Conservation (phyloP, 1,139 yeast genomes). For the Candida mesenterica region DNA sequence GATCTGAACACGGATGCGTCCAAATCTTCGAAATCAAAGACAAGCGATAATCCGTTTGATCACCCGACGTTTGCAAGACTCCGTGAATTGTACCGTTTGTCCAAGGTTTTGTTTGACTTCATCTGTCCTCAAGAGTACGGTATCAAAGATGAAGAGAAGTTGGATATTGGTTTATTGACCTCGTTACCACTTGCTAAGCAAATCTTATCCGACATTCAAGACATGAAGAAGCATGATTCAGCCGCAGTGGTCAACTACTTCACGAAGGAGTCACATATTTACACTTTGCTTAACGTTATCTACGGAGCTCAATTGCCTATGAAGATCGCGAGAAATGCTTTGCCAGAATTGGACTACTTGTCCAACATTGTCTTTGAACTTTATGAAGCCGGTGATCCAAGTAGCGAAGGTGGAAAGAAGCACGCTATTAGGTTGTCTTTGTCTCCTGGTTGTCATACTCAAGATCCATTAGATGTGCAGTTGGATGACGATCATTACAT, state of each 20-base stretch:
- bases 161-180: slow-evolving; percentile 93
- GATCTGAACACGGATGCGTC: slow-evolving; percentile 13
- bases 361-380: slow-evolving; percentile 94
- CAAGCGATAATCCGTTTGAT: slow-evolving; percentile 65
- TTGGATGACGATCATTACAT: slow-evolving; percentile 95
- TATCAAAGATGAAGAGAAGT: slow-evolving; percentile 89
- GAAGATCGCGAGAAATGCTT: slow-evolving; percentile 88
- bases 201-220: slow-evolving; percentile 75
- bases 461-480: slow-evolving; percentile 95
- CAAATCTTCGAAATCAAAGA: slow-evolving; percentile 20
- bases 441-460: slow-evolving; percentile 98
- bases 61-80: slow-evolving; percentile 75
- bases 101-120: slow-evolving; percentile 93
- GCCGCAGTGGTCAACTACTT: slow-evolving; percentile 89
- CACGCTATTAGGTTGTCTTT: slow-evolving; percentile 85
- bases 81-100: slow-evolving; percentile 83
- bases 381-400: slow-evolving; percentile 74
- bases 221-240: slow-evolving; percentile 71
- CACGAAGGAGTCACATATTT: slow-evolving; percentile 96
- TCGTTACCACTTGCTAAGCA: slow-evolving; percentile 92
- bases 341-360: slow-evolving; percentile 93
- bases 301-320: slow-evolving; percentile 95
- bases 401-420: slow-evolving; percentile 61
- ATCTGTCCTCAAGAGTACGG: slow-evolving; percentile 99
- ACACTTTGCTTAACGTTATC: slow-evolving; percentile 84